phyloP scores from a whole-genome alignment of 2,329 filamentous ascomycete species.

The Ophiobolus disseminans region DNA sequence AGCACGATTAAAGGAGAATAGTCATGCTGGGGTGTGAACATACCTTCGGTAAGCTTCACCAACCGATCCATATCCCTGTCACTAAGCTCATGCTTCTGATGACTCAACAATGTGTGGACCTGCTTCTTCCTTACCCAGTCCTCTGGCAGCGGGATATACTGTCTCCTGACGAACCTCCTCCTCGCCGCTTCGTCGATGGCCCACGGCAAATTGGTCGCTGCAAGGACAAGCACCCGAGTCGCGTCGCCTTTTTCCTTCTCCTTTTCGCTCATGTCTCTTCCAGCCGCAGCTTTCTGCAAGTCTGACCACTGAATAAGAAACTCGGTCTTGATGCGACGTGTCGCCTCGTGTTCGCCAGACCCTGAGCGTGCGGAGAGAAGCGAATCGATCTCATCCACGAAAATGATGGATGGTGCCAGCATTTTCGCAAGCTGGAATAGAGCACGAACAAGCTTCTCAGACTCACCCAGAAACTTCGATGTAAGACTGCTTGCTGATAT shows the following conservation, averaged over 20 bases:
- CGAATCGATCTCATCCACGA: slow-evolving; percentile 97
- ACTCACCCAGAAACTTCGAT: slow-evolving; percentile 94
- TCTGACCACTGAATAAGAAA: slow-evolving; percentile 98
- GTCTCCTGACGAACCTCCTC: slow-evolving; percentile 85
- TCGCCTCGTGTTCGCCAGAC: slow-evolving; percentile 89
- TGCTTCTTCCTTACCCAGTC: slow-evolving; percentile 80
- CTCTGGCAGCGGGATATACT: slow-evolving; percentile 95
- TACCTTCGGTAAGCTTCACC: slow-evolving; percentile 85
- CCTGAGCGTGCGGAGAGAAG: slow-evolving; percentile 84
- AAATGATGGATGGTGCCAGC: slow-evolving; percentile 93
- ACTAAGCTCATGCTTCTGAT: slow-evolving; percentile 83
- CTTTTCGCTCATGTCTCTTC: slow-evolving; percentile 72
- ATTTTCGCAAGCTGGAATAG: slow-evolving; percentile 88
- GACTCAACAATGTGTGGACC: slow-evolving; percentile 77
- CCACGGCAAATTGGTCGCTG: slow-evolving; percentile 96
- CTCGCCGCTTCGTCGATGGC: slow-evolving; percentile 96
- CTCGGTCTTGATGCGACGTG: slow-evolving; percentile 93
- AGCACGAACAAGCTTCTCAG: slow-evolving; percentile 92
- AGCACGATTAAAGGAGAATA: neutral
- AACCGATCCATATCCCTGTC: slow-evolving; percentile 75
- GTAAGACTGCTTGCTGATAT: slow-evolving; percentile 94
- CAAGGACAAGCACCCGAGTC: slow-evolving; percentile 87
- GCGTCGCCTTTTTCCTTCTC: slow-evolving; percentile 79
- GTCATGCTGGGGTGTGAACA: slow-evolving; percentile 30
- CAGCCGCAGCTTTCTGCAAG: slow-evolving; percentile 87